Base-by-base conservation (phyloP, 2,329 filamentous ascomycete species). In the Proliferodiscus dingleyae region DNA sequence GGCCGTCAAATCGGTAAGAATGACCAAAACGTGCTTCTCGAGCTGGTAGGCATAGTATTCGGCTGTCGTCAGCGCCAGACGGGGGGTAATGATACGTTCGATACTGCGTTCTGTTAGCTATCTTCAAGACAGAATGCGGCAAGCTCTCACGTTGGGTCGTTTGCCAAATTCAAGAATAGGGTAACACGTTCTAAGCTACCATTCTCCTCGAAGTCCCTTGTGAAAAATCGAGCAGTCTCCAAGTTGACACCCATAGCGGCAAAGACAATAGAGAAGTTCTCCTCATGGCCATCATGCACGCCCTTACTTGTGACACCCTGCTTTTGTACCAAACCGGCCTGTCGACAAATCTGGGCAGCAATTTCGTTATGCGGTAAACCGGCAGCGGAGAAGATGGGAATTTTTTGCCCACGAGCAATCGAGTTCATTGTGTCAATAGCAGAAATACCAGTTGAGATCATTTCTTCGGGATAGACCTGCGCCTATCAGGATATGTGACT, bases 21-120 rank as follows among this genome's bases (percentile, higher is more conserved):
- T 98, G 64, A 98, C 93, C 56, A 98, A 72, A 52, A 98, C 93
- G 80, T 98, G 93, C 81, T 98, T 98, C 80, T 98, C 93, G 58
- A 98, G 82, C 72, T 98, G 93, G 75, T 98, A 98, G 66, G 93
- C 93, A 70, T 97, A 98, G 81, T 98, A 98, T 72, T 98, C 93
- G 70, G 93, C 93, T 21, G 94, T 98, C 40, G 93, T 98, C 56
- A 98, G 80, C 43, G 93, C 93, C 51, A 98, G 86, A 81, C 93
- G 93, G 67, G 93, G 93, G 43, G 93, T 98, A 67, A 98, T 98
- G 67, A 98, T 98, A 84, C 93, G 93, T 72, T 98, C 93, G 69
- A 98, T 98, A 43, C 88, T 94, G 59, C 19, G 60, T 48, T 15
- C 18, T 28, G 16, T 48, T 52, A 62, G 45, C 32, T 30, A 7